Percentiles rank a stretch among this genome's conserved stretches.
Evolutionary conservation across 352 stramenopile genomes (phyloP).

Genomic region (Globisporangium heterothallicum): DNA sequence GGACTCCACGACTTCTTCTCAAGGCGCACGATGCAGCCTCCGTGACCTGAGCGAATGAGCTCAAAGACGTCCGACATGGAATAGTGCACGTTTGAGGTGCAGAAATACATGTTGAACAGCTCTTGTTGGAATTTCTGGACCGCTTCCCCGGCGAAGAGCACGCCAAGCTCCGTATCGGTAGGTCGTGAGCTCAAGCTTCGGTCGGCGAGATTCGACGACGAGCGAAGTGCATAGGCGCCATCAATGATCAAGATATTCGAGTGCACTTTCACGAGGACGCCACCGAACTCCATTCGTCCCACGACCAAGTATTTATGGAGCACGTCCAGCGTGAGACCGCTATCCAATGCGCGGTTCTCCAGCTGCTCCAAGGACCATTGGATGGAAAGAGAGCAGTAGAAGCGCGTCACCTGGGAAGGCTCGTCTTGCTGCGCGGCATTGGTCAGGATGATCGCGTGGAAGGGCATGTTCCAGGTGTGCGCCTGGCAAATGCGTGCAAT

Average conservation of each 20-base stretch:
- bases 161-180: constrained; percentile 64
- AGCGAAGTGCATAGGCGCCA: constrained; percentile 59
- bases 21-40: constrained; percentile 47
- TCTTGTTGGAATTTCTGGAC: constrained; percentile 54
- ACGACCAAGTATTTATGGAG: constrained; percentile 46
- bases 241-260: constrained; percentile 79
- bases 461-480: constrained; percentile 25
- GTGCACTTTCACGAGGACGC: constrained; percentile 67
- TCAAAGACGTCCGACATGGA: constrained; percentile 27
- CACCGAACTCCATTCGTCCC: constrained; percentile 34
- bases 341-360: constrained; percentile 37
- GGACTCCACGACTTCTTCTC: constrained; percentile 57
- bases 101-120: constrained; percentile 66
- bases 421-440: constrained; percentile 77
- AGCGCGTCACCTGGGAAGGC: constrained; percentile 61
- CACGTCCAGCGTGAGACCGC: constrained; percentile 32
- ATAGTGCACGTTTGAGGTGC: constrained; percentile 24
- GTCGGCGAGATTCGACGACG: constrained; percentile 71
- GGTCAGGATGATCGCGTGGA: constrained; percentile 63
- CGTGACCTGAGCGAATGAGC: constrained; percentile 8
- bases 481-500: constrained; percentile 44
- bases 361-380: constrained; percentile 77
- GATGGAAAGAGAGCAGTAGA: constrained; percentile 73
- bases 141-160: constrained; percentile 41
- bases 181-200: constrained; percentile 63